A percentile compares a stretch with the other conserved stretches of the same genome.
Conservation (phyloP, 352 stramenopile genomes). For the Pythium dissimile region DNA sequence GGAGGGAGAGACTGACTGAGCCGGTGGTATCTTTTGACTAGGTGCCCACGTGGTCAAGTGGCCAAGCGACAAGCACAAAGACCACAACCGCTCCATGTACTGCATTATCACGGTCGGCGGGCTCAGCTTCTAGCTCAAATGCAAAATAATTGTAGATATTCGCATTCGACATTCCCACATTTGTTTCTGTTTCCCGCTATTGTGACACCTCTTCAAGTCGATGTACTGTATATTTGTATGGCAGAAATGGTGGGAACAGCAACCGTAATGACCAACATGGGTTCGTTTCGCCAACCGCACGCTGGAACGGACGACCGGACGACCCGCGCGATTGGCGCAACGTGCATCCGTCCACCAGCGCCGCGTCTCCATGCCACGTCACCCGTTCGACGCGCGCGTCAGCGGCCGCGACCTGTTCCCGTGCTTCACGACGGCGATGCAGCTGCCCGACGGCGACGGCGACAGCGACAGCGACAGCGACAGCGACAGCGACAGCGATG, state of each 20-base stretch:
- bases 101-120: constrained; percentile 87
- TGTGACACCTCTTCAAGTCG: background rate
- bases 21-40: constrained; percentile 18
- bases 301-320: too few relatives aligned
- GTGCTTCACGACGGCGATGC: constrained; percentile 39
- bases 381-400: constrained; percentile 44
- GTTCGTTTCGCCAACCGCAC: too few relatives aligned
- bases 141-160: background rate
- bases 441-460: constrained; percentile 3
- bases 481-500: background rate
- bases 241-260: background rate
- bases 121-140: constrained; percentile 58
- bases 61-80: constrained; percentile 88
- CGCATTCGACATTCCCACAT: background rate
- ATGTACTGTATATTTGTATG: constrained; percentile 14
- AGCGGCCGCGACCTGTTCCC: constrained; percentile 50
- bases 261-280: background rate
- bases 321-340: too few relatives aligned
- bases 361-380: constrained; percentile 1
- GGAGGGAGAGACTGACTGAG: background rate
- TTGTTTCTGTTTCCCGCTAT: too few relatives aligned
- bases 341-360: too few relatives aligned
- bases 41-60: constrained; percentile 83
- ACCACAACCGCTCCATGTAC: constrained; percentile 88
- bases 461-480: constrained; percentile 4